Percentiles rank a stretch among this genome's conserved stretches.
Conservation (phyloP, 225 moss, liverwort and hornwort species). For the Bryum argenteum region DNA sequence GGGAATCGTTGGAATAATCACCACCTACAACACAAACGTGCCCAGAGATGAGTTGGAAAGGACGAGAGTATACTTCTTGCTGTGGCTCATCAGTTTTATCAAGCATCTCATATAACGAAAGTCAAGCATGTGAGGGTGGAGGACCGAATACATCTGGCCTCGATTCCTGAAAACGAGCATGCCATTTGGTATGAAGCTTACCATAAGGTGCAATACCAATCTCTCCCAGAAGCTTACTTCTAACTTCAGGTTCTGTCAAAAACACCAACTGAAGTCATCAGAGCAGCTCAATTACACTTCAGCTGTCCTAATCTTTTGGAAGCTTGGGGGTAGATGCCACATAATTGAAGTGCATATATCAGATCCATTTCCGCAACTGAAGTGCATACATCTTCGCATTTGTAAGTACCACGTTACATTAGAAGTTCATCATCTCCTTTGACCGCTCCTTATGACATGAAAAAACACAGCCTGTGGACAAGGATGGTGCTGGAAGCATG, state of each 20-base stretch:
- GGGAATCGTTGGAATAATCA: conserved; percentile 57
- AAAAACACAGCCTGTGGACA: not conserved
- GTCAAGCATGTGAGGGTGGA: not conserved
- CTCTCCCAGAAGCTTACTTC: conserved; percentile 64
- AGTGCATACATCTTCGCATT: not conserved
- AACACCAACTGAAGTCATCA: conserved; percentile 10
- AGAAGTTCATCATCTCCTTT: not conserved
- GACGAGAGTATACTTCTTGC: not conserved
- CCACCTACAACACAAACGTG: conserved; percentile 58
- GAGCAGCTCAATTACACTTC: conserved; percentile 1
- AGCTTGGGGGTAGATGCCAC: not conserved
- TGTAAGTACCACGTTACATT: not conserved
- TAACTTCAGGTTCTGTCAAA: conserved; percentile 54
- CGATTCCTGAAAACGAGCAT: not conserved
- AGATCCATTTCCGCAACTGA: not conserved
- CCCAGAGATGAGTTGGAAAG: conserved; percentile 10
- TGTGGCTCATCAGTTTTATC: not conserved
- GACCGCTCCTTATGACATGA: not conserved
- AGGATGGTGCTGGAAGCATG: conserved; percentile 2
- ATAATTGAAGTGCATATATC: conserved; percentile 5
- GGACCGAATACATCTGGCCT: not conserved
- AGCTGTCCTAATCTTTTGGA: not conserved
- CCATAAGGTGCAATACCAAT: conserved; percentile 82
- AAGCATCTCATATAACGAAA: not conserved
- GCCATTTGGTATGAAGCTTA: conserved; percentile 28